A percentile compares a stretch with the other conserved stretches of the same genome.
Conservation (phyloP, 768 basidiomycete species). For the Xerocomellus chrysenteron region DNA sequence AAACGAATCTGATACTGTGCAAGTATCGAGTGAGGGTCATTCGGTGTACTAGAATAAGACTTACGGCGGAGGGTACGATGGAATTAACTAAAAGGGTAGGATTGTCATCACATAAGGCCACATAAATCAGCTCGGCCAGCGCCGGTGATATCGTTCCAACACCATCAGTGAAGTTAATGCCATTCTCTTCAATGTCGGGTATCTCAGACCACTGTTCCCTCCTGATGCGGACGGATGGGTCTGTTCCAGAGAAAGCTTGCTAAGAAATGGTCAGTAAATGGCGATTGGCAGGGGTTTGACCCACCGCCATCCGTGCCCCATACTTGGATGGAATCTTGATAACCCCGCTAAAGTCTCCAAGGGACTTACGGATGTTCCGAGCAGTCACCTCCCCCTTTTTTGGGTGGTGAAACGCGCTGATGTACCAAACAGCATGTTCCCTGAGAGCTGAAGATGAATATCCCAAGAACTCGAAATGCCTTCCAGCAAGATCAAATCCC, state of each 20-base stretch:
- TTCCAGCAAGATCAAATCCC: conserved; percentile 71
- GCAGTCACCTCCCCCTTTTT: conserved; percentile 49
- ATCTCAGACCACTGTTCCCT: conserved; percentile 62
- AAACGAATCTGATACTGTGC: conserved; percentile 78
- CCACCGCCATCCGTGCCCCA: conserved; percentile 69
- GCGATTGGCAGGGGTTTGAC: neutral
- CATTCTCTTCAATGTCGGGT: conserved; percentile 49
- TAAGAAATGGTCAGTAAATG: conserved; percentile 13
- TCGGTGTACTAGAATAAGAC: conserved; percentile 19
- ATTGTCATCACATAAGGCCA: conserved; percentile 46
- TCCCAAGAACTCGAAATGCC: conserved; percentile 75
- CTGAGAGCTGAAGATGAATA: conserved; percentile 79
- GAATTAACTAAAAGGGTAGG: conserved; percentile 33
- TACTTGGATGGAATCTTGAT: conserved; percentile 69
- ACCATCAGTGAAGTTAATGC: conserved; percentile 68
- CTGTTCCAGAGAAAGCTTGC: conserved; percentile 84
- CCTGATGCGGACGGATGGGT: conserved; percentile 63
- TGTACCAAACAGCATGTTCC: conserved; percentile 82
- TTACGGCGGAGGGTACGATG: conserved; percentile 60
- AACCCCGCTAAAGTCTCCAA: conserved; percentile 69
- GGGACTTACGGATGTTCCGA: conserved; percentile 52
- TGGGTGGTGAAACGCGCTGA: conserved; percentile 57
- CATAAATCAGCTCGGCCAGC: conserved; percentile 61
- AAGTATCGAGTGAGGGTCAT: neutral
- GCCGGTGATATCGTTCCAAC: conserved; percentile 72